These are phyloP conservation scores for Agroathelia rolfsii DNA, from an alignment of 1,284 basidiomycete genomes.

Conservation along the genomic window DNA sequence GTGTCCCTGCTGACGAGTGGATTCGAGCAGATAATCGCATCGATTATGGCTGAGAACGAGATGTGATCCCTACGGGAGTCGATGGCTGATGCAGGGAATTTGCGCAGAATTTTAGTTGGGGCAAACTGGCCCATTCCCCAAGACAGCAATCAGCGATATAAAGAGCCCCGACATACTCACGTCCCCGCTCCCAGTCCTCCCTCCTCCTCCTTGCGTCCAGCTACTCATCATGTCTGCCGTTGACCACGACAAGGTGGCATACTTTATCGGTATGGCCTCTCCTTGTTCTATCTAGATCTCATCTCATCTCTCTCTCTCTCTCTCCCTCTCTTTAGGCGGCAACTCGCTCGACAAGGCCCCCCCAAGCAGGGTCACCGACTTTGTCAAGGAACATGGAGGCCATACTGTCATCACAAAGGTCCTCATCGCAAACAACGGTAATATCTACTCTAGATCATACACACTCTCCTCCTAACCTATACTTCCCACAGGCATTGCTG, in stretches of 20 bases:
- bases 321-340: slow-evolving; percentile 71
- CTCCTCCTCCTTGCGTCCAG: neutral
- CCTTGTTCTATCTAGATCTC: slow-evolving; percentile 6
- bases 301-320: slow-evolving; percentile 12
- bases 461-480: slow-evolving; percentile 15
- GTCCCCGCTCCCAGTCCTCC: neutral
- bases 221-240: slow-evolving; percentile 45
- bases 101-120: too few species aligned
- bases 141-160: too few species aligned
- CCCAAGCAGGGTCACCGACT: slow-evolving; percentile 77
- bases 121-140: too few species aligned
- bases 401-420: slow-evolving; percentile 99
- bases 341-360: slow-evolving; percentile 84
- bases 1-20: too few species aligned
- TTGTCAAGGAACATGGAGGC: slow-evolving; percentile 86
- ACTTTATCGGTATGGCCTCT: slow-evolving; percentile 68
- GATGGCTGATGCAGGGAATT: too few species aligned
- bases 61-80: too few species aligned
- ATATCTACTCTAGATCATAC: slow-evolving; percentile 12
- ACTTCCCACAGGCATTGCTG: slow-evolving; percentile 73
- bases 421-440: slow-evolving; percentile 94
- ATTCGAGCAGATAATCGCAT: too few species aligned
- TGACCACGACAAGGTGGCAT: slow-evolving; percentile 72
- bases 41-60: too few species aligned
- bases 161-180: too few species aligned